phyloP scores from a whole-genome alignment of 2,329 filamentous ascomycete species.

The Xylaria arbuscula region DNA sequence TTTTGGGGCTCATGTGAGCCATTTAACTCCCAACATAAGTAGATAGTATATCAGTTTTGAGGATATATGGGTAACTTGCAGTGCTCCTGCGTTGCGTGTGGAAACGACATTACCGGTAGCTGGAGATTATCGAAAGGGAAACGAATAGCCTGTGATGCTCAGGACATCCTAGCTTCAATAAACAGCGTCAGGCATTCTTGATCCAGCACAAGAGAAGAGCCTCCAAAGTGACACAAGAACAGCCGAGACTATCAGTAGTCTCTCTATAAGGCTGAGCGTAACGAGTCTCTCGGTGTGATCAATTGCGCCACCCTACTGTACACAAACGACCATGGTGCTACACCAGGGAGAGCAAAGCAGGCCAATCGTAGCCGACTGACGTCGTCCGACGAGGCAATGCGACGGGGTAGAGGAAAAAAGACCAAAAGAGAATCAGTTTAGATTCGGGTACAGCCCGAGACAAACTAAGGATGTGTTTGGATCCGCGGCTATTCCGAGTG shows the following conservation, averaged over 20 bases:
- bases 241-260: conserved; percentile 13
- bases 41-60: neutral
- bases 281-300: conserved; percentile 2
- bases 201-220: neutral
- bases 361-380: conserved; percentile 18
- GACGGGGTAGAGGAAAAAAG: neutral
- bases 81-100: neutral
- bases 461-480: neutral
- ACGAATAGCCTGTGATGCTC: neutral
- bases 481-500: conserved; percentile 23
- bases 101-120: neutral
- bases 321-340: conserved; percentile 15
- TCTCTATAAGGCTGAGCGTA: conserved; percentile 28
- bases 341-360: neutral
- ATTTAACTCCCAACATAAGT: too few relatives aligned
- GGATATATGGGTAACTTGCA: neutral
- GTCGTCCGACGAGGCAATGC: neutral
- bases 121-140: neutral
- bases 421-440: neutral
- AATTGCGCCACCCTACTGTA: conserved; percentile 1
- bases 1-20: neutral
- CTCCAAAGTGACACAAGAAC: conserved; percentile 9
- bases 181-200: neutral
- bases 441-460: conserved; percentile 25
- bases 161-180: neutral